Conservation (phyloP, 73 alveolate species). For the Paramecium primaurelia region DNA sequence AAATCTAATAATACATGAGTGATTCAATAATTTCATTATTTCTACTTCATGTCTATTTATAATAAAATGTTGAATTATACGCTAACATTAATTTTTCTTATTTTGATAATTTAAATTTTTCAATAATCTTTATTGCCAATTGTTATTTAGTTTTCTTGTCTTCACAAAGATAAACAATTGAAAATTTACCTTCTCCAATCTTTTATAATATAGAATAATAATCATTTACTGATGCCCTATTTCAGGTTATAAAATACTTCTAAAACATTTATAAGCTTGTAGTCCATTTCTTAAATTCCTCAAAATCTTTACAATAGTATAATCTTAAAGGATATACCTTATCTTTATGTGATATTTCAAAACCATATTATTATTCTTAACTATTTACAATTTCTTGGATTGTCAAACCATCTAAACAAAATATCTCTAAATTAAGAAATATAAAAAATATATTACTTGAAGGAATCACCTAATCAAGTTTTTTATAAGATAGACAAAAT, state of each 20-base stretch:
- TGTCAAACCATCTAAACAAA: conserved; percentile 39
- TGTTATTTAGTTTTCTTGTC: conserved; percentile 30
- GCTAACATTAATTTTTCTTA: conserved; percentile 42
- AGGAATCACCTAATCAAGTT: background rate
- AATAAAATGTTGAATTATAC: background rate
- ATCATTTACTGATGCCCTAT: conserved; percentile 24
- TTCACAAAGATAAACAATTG: conserved; percentile 55
- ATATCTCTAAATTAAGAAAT: background rate
- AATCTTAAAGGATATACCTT: background rate
- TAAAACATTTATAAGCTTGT: background rate
- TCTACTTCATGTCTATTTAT: conserved; percentile 62
- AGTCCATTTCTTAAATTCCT: conserved; percentile 31
- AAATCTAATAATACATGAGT: conserved; percentile 66
- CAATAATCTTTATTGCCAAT: conserved; percentile 68
- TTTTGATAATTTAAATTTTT: conserved; percentile 55
- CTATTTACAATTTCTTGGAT: background rate
- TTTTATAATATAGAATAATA: conserved; percentile 21
- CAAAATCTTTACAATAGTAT: conserved; percentile 3
- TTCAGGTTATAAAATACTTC: background rate
- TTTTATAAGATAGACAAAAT: conserved; percentile 16
- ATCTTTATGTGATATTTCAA: conserved; percentile 38
- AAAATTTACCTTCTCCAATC: conserved; percentile 63
- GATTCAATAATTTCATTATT: conserved; percentile 59
- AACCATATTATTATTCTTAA: conserved; percentile 6
- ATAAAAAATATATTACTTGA: background rate